Conservation (phyloP, 2,329 filamentous ascomycete genomes). For the Neopestalotiopsis rosae region DNA sequence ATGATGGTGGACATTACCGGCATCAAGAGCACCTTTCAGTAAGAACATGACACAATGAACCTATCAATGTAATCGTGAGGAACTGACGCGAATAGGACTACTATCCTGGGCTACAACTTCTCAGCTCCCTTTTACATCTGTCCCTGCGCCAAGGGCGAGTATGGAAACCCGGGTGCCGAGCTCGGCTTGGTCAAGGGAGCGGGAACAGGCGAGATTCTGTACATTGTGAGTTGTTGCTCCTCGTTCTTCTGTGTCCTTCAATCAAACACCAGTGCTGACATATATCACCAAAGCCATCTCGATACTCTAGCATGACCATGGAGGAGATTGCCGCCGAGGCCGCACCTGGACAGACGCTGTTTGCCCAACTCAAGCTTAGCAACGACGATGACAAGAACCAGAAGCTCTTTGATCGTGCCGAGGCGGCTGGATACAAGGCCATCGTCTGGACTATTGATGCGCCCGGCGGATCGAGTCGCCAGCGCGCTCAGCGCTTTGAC, state of each 20-base stretch:
- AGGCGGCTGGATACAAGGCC: constrained; percentile 24
- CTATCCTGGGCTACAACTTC: constrained; percentile 58
- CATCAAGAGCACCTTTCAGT: constrained; percentile 44
- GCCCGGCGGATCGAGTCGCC: constrained; percentile 22
- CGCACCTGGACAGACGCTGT: constrained; percentile 25
- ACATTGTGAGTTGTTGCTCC: constrained; percentile 41
- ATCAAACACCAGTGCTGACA: background rate
- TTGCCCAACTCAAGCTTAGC: constrained; percentile 36
- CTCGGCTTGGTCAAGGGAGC: constrained; percentile 55
- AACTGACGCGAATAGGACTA: constrained; percentile 41
- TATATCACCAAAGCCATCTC: constrained; percentile 33
- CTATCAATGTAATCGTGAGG: background rate
- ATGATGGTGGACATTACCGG: constrained; percentile 55
- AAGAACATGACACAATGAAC: constrained; percentile 16
- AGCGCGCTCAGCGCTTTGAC: constrained; percentile 21
- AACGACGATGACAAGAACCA: constrained; percentile 21
- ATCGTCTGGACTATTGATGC: constrained; percentile 28
- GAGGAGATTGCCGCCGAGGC: constrained; percentile 44
- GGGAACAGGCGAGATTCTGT: constrained; percentile 52
- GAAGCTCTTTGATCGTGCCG: constrained; percentile 21
- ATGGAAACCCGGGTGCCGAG: constrained; percentile 52
- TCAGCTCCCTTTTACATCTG: constrained; percentile 61
- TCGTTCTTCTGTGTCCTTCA: background rate
- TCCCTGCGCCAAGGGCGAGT: constrained; percentile 51
- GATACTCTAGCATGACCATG: constrained; percentile 39